phyloP scores from a whole-genome alignment of 257 asterid genomes.

The Salvia hispanica region DNA sequence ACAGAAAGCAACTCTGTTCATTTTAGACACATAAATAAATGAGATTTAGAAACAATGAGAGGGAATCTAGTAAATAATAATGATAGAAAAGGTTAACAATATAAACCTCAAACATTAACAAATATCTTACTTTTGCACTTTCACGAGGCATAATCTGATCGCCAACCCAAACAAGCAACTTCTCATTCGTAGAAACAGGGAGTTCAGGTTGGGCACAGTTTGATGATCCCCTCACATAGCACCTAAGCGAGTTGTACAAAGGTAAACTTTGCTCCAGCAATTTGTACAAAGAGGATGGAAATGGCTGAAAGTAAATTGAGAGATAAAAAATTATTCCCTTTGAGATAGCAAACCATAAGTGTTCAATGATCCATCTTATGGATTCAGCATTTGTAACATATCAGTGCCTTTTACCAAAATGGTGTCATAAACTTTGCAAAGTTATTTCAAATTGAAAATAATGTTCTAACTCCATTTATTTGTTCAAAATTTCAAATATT shows the following conservation, averaged over 20 bases:
- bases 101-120: conserved; percentile 19
- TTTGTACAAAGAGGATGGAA: conserved; percentile 66
- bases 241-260: conserved; percentile 75
- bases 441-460: background rate
- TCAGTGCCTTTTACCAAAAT: background rate
- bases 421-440: background rate
- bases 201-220: conserved; percentile 47
- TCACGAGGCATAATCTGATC: conserved; percentile 87
- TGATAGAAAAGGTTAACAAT: background rate
- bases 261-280: conserved; percentile 85
- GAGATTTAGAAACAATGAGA: background rate
- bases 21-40: background rate
- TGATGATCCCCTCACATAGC: conserved; percentile 37
- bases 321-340: conserved; percentile 22
- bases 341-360: conserved; percentile 21
- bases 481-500: background rate
- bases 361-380: conserved; percentile 1
- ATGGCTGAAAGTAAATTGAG: conserved; percentile 53
- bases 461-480: background rate
- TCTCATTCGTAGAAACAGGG: conserved; percentile 78
- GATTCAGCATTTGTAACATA: conserved; percentile 6
- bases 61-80: background rate
- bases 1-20: background rate
- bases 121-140: conserved; percentile 68
- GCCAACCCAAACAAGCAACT: conserved; percentile 93